Base-by-base conservation (phyloP, 1,284 basidiomycete genomes). In the Trichosporon asahii region DNA sequence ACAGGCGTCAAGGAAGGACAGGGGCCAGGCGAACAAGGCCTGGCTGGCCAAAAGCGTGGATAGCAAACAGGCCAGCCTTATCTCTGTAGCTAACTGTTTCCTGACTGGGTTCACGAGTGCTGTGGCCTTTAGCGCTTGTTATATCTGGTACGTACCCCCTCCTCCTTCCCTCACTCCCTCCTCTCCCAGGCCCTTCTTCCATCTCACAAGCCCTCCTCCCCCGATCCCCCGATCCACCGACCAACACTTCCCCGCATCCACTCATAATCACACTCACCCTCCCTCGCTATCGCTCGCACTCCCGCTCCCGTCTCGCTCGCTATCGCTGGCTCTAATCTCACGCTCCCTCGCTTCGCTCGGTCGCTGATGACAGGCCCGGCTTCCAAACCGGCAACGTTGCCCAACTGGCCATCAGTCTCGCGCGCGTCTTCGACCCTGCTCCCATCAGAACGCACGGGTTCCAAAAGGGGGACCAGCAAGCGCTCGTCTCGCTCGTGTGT, bases 21-120 rank as follows among this genome's bases (percentile, higher is more conserved):
- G 37, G 37, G 15, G 46, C 31, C 31, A 49, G 46, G 46, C 18
- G 7, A 49, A 21, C 14, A 27, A 7, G 18, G 21, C 7, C 4
- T 31, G 27, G 57, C 29, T 31, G 15, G 29, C 15, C 6, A 33
- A 31, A 27, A 88, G 91, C 66, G 86, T 93, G 66, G 90, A 93
- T 77, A 85, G 87, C 0, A 83, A 85, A 21, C 81, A 85, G 70
- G 85, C 88, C 0, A 87, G 88, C 0, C 84, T 84, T 3, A 90
- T 90, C 9, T 85, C 92, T 64, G 86, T 89, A 1, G 88, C 87
- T 4, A 93, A 89, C 79, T 93, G 91, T 82, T 93, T 94, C 82
- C 90, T 94, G 88, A 94, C 92, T 0, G 93, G 92, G 0, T 91
- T 89, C 83, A 89, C 92, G 87, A 91, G 77, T 74, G 87, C 89